Evolutionary conservation across 208 protist genomes (phyloP).

Genomic region (Acanthamoeba lenticulata): DNA sequence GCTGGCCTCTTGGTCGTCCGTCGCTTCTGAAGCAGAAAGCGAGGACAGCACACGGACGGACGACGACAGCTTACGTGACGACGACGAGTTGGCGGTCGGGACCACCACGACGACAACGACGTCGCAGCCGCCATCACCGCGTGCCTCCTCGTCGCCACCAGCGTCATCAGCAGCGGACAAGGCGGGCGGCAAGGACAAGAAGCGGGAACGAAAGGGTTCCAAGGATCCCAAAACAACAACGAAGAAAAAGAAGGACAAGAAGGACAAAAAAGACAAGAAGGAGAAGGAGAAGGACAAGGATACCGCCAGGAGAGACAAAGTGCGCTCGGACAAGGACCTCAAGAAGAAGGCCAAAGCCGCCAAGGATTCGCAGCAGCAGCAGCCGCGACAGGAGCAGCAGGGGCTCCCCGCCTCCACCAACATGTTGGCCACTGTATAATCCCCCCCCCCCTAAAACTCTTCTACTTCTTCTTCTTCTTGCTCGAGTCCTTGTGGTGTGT

Average conservation of each 20-base stretch:
- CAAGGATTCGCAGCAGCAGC: not conserved
- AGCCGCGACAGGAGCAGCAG: too few species aligned
- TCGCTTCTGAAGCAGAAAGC: not conserved
- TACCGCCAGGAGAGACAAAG: not conserved
- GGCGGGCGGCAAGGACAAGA: not conserved
- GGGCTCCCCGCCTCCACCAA: too few species aligned
- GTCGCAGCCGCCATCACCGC: not conserved
- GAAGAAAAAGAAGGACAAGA: slow-evolving; percentile 32
- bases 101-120: not conserved
- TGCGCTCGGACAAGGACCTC: not conserved
- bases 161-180: not conserved
- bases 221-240: not conserved
- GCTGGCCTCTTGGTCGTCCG: slow-evolving; percentile 29
- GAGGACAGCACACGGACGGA: not conserved
- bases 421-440: slow-evolving; percentile 8
- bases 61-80: not conserved
- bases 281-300: slow-evolving; percentile 32
- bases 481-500: too few species aligned
- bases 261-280: slow-evolving; percentile 39
- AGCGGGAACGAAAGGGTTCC: slow-evolving; percentile 5
- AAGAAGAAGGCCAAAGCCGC: not conserved
- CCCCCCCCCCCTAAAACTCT: not conserved
- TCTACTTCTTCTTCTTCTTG: not conserved
- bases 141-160: not conserved
- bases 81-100: not conserved